phyloP scores from a whole-genome alignment of 2,329 filamentous ascomycete species.

The Colletotrichum sp. region DNA sequence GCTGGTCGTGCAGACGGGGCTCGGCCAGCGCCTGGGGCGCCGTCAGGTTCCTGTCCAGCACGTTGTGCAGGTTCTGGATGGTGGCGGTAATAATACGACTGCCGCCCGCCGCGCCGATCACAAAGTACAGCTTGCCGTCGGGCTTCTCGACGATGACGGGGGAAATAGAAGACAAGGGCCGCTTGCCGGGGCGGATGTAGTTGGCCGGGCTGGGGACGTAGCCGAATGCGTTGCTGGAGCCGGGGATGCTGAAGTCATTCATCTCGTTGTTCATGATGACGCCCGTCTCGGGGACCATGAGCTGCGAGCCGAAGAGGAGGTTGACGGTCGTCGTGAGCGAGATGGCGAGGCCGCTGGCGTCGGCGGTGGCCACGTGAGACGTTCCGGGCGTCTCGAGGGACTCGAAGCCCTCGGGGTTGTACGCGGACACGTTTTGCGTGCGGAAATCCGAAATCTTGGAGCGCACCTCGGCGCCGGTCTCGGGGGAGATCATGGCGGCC shows the following conservation, averaged over 20 bases:
- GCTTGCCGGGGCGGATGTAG: constrained; percentile 77
- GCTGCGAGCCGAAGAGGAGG: constrained; percentile 75
- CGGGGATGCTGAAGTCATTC: constrained; percentile 81
- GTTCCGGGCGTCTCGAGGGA: constrained; percentile 69
- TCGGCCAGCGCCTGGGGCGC: constrained; percentile 67
- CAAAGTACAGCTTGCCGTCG: constrained; percentile 72
- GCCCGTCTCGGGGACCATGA: constrained; percentile 83
- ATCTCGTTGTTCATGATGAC: constrained; percentile 72
- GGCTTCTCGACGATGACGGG: constrained; percentile 77
- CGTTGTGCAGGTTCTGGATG: constrained; percentile 77
- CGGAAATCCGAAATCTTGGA: constrained; percentile 47
- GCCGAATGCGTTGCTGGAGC: constrained; percentile 74
- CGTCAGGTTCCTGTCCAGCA: constrained; percentile 71
- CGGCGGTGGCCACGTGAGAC: constrained; percentile 70
- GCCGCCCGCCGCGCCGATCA: constrained; percentile 81
- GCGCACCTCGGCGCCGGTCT: constrained; percentile 58
- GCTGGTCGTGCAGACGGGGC: constrained; percentile 83
- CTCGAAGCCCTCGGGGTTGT: constrained; percentile 52
- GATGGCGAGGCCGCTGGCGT: constrained; percentile 73
- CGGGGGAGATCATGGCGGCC: constrained; percentile 67
- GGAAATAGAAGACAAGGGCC: constrained; percentile 78
- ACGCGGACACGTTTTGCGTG: constrained; percentile 43
- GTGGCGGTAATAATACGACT: constrained; percentile 85
- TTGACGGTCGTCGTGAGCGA: constrained; percentile 85
- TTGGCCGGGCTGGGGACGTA: constrained; percentile 78